Evolutionary conservation across 2,329 filamentous ascomycete genomes (phyloP).

Genomic region (Anisogramma anomala): DNA sequence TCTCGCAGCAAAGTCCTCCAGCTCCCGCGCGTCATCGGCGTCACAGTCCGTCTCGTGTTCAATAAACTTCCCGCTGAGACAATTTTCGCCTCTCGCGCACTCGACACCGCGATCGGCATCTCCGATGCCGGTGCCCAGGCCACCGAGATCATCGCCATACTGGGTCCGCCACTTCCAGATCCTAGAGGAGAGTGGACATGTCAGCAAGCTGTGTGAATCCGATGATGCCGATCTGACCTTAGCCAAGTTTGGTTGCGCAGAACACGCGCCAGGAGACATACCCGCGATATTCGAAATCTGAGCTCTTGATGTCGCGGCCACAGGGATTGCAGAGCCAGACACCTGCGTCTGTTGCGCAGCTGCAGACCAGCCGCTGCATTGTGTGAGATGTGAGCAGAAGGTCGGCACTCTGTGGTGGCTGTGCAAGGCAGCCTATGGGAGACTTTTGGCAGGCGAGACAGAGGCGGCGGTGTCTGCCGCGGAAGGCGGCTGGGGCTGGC

Average conservation of each 20-base stretch:
- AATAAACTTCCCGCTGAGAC: conserved; percentile 63
- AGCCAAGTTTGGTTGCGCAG: background rate
- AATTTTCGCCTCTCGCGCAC: conserved; percentile 67
- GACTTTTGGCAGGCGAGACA: conserved; percentile 65
- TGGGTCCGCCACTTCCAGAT: conserved; percentile 86
- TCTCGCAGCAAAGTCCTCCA: conserved; percentile 18
- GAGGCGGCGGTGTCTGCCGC: conserved; percentile 67
- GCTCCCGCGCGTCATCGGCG: conserved; percentile 56
- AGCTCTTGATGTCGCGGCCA: conserved; percentile 55
- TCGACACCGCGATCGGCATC: conserved; percentile 81
- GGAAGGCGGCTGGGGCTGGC: conserved; percentile 54
- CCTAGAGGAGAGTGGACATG: conserved; percentile 23
- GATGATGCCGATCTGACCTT: background rate
- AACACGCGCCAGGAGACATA: conserved; percentile 20
- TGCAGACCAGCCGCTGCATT: conserved; percentile 46
- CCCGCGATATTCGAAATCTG: conserved; percentile 49
- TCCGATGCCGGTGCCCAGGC: conserved; percentile 75
- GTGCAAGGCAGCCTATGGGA: conserved; percentile 48
- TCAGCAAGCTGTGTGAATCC: conserved; percentile 6
- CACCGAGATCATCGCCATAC: conserved; percentile 69
- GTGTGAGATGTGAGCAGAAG: conserved; percentile 39
- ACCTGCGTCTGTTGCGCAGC: conserved; percentile 36
- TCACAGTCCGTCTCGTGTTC: conserved; percentile 81
- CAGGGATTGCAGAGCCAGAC: conserved; percentile 85
- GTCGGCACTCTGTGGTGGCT: conserved; percentile 32